Evolutionary conservation across 2,329 filamentous ascomycete genomes (phyloP).

Genomic region (Balansia obtecta): DNA sequence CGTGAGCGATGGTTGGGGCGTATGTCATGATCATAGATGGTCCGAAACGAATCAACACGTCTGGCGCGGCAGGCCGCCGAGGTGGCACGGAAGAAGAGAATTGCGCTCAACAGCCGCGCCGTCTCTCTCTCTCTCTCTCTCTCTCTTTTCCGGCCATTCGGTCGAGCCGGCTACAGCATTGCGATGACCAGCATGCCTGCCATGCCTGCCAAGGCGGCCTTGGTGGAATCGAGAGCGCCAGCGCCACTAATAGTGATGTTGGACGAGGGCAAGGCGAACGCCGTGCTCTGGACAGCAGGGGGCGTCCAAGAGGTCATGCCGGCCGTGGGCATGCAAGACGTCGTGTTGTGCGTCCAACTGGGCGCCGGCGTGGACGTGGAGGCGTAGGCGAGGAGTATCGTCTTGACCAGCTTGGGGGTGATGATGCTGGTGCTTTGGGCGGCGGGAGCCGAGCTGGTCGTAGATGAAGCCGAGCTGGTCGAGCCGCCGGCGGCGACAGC

Average conservation of each 20-base stretch:
- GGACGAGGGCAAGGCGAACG: conserved; percentile 20
- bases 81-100: too few species aligned
- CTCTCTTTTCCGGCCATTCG: too few species aligned
- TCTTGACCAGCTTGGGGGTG: conserved; percentile 39
- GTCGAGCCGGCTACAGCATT: too few species aligned
- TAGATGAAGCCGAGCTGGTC: neutral
- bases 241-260: conserved; percentile 29
- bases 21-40: too few species aligned
- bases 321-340: conserved; percentile 17
- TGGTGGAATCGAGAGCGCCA: conserved; percentile 29
- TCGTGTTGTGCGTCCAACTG: conserved; percentile 20
- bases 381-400: conserved; percentile 36
- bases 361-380: conserved; percentile 28
- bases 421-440: conserved; percentile 37
- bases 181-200: conserved; percentile 37
- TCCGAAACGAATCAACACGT: too few species aligned
- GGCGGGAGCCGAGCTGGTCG: conserved; percentile 11
- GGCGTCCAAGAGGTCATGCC: conserved; percentile 13
- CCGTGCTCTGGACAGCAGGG: conserved; percentile 11
- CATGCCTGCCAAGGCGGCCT: conserved; percentile 35
- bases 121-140: too few species aligned
- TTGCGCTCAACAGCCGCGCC: too few species aligned
- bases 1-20: too few species aligned
- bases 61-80: too few species aligned
- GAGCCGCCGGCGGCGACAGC: conserved; percentile 30